Percentiles rank a stretch among this genome's conserved stretches.
Conservation (phyloP, 805 yeast species). For the Hanseniaspora nectarophila region DNA sequence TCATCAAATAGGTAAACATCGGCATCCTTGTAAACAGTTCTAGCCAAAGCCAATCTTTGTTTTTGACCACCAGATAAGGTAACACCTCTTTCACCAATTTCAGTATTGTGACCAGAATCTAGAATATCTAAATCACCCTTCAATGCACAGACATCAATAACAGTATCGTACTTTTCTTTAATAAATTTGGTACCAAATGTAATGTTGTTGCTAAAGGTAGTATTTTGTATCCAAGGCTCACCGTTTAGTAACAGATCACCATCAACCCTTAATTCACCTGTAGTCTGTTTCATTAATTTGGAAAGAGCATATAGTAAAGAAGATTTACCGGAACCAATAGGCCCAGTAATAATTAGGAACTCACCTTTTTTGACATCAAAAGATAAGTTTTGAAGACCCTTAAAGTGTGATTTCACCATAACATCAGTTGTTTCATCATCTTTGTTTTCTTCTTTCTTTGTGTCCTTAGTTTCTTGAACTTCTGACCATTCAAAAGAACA, state of each 20-base stretch:
- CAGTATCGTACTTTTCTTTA: constrained; percentile 37
- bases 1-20: constrained; percentile 57
- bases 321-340: constrained; percentile 40
- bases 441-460: background rate
- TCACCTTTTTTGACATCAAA: constrained; percentile 43
- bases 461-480: background rate
- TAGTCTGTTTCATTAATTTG: constrained; percentile 39
- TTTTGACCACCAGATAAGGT: constrained; percentile 70
- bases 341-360: constrained; percentile 55
- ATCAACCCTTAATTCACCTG: constrained; percentile 24
- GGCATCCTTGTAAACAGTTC: constrained; percentile 52
- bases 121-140: constrained; percentile 45
- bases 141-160: constrained; percentile 51
- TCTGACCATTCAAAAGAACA: constrained; percentile 52
- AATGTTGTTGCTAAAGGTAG: constrained; percentile 56
- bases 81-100: constrained; percentile 65
- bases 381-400: constrained; percentile 29
- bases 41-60: constrained; percentile 55
- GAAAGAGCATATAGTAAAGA: constrained; percentile 51
- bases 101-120: constrained; percentile 57
- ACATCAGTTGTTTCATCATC: background rate
- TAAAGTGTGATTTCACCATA: constrained; percentile 4
- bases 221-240: constrained; percentile 61
- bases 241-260: constrained; percentile 39
- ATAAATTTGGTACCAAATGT: constrained; percentile 43